Conservation (phyloP, 208 protist species). For the Trypanosoma platydactyli region DNA sequence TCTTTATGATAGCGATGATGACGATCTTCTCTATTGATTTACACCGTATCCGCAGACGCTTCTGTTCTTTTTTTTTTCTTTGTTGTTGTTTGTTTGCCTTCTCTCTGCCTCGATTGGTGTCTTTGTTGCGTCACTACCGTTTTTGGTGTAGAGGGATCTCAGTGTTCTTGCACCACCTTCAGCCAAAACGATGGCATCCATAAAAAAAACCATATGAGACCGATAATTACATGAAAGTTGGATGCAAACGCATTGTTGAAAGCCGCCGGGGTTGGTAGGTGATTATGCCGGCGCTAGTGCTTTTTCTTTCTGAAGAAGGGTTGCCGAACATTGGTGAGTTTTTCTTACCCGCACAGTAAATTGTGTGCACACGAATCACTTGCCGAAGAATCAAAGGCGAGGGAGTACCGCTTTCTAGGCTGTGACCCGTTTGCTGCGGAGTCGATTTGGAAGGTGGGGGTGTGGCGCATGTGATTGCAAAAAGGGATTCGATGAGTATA, state of each 20-base stretch:
- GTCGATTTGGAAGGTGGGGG: conserved; percentile 11
- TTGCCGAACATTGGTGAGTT: conserved; percentile 24
- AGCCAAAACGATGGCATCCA: too few species aligned
- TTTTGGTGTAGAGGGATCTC: too few species aligned
- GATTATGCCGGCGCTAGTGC: conserved; percentile 43
- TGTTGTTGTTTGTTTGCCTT: too few species aligned
- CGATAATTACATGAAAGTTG: neutral
- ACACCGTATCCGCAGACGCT: too few species aligned
- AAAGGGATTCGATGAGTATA: conserved; percentile 24
- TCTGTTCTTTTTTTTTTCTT: too few species aligned
- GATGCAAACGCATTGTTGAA: neutral
- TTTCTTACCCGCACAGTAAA: conserved; percentile 21
- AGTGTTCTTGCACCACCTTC: too few species aligned
- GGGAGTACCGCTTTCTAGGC: conserved; percentile 4
- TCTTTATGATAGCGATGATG: too few species aligned
- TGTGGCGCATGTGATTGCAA: conserved; percentile 17
- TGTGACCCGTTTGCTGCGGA: neutral
- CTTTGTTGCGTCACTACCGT: too few species aligned
- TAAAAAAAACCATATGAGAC: too few species aligned
- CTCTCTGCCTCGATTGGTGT: too few species aligned
- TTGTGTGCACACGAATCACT: conserved; percentile 34
- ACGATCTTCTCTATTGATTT: too few species aligned
- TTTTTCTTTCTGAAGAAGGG: conserved; percentile 32
- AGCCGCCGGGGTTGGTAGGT: conserved; percentile 40
- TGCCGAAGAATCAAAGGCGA: conserved; percentile 28